Base-by-base conservation (phyloP, 2,329 filamentous ascomycete genomes). In the Ceratocystis diversiconidia region DNA sequence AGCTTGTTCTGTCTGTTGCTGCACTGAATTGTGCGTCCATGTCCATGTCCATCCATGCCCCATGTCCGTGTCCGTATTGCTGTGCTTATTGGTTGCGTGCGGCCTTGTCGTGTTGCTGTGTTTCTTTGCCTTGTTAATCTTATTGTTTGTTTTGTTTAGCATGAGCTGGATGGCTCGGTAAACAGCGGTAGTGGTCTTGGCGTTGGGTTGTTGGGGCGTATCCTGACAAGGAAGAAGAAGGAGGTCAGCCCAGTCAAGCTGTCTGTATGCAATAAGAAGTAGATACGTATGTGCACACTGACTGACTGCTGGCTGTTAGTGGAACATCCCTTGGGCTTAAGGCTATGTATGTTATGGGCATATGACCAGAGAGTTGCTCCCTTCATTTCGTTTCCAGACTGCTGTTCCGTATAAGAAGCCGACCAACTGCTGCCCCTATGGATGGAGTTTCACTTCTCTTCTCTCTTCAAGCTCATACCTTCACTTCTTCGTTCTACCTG, bases 181-280 rank as follows among this genome's bases (percentile, higher is more conserved):
- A 57, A 28, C 25, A 30, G 22, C 15, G 52, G 41, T 55, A 50
- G 62, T 52, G 25, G 62, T 22, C 50, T 63, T 63, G 62, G 50
- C 46, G n/a, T 17, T 46, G 17, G 10, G 12, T 3, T 3, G 46
- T n/a, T n/a, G 46, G 46, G 46, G 46, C 46, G n/a, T n/a, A n/a
- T 22, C 19, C 19, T 25, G 48, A 50, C 19, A 50, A 19, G 48
- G 48, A 50, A 10, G 48, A 8, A 41, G n/a, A 19, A 50, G 48
- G 48, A 50, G 48, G n/a, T 22, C 48, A 2, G 36, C 3, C 36
- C 3, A 15, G 36, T 12, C 48, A 22, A 22, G n/a, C 10, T 22
- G 48, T 25, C 48, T 25, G 48, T n/a, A 25, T 22, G 48, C 7
- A 19, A 52, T 12, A 25, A 12, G 48, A 52, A 17, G 48, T 50